Base-by-base conservation (phyloP, 768 basidiomycete genomes). In the Tylopilus balloui region DNA sequence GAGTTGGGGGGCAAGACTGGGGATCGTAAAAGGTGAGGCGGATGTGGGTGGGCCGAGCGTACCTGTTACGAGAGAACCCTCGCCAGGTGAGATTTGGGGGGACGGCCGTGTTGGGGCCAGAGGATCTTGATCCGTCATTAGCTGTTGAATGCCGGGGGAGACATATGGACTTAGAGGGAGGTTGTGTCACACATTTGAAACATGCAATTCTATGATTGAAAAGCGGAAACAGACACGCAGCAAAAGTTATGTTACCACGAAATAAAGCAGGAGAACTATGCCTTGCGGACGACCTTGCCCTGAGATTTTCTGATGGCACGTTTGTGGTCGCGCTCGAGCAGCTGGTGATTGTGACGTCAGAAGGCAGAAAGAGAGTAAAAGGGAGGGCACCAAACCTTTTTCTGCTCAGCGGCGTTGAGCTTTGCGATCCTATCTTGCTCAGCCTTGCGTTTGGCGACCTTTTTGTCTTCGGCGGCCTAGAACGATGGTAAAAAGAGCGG, bases 381-480 rank as follows among this genome's bases (percentile, higher is more conserved):
- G 35, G 31, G 13, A 28, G 49, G 19, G 5, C 24, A 48, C 40
- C 15, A 50, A 17, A 83, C 87, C 81, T 92, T 92, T 73, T 84
- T 81, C 72, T 92, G 90, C 57, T 92, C 88, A 17, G 81, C 77
- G 25, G 88, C 76, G 59, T 84, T 86, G 47, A 92, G 76, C 60
- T 80, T 83, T 28, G 85, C 73, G 35, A 90, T 65, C 55, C 79
- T 75, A 51, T 88, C 90, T 55, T 90, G 78, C 64, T 88, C 86
- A 3, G 79, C 81, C 63, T 75, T 80, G 53, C 80, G 80, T 68
- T 88, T 90, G 28, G 81, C 85, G 6, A 80, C 78, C 47, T 80
- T 79, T 67, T 82, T 87, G 47, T 80, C 81, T 53, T 88, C 86
- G 46, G 73, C 78, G 12, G 74, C 77, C 71, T 84, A 43, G 40